These are phyloP conservation scores for Citrus australasica DNA, from an alignment of 345 rosid species.

Conservation along the genomic window DNA sequence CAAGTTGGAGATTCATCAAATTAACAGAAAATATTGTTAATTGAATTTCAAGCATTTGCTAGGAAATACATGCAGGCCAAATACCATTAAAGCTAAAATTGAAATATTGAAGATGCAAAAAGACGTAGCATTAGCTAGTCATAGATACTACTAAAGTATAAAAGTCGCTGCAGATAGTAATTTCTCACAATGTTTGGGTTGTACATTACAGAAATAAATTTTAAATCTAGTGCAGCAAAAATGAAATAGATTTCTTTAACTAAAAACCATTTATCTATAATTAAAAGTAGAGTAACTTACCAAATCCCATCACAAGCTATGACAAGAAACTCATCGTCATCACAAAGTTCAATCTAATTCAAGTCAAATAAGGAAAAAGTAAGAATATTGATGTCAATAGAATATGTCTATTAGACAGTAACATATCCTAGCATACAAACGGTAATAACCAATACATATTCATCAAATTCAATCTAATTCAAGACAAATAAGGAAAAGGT, in stretches of 20 bases:
- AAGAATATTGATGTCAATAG: conserved; percentile 1
- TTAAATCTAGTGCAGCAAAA: not conserved
- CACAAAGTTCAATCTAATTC: conserved; percentile 63
- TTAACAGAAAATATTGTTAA: not conserved
- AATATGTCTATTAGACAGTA: not conserved
- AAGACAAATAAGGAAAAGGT: conserved; percentile 1
- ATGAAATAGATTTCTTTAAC: not conserved
- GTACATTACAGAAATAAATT: not conserved
- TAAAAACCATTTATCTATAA: not conserved
- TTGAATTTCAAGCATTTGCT: not conserved
- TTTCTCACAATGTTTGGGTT: conserved; percentile 5
- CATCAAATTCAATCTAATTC: conserved; percentile 52
- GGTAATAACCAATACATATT: not conserved
- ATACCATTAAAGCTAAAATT: not conserved
- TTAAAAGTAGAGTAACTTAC: conserved; percentile 27
- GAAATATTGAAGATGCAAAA: not conserved
- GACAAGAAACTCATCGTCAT: conserved; percentile 80
- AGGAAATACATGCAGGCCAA: not conserved
- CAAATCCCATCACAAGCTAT: conserved; percentile 86
- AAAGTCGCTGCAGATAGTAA: not conserved
- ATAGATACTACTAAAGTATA: not conserved
- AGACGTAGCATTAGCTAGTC: not conserved
- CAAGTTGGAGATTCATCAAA: not conserved
- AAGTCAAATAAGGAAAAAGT: not conserved
- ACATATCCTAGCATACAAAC: not conserved